Percentiles rank a stretch among this genome's conserved stretches.
Evolutionary conservation across 1,284 basidiomycete genomes (phyloP).

Genomic region (Melampsora larici-populina): DNA sequence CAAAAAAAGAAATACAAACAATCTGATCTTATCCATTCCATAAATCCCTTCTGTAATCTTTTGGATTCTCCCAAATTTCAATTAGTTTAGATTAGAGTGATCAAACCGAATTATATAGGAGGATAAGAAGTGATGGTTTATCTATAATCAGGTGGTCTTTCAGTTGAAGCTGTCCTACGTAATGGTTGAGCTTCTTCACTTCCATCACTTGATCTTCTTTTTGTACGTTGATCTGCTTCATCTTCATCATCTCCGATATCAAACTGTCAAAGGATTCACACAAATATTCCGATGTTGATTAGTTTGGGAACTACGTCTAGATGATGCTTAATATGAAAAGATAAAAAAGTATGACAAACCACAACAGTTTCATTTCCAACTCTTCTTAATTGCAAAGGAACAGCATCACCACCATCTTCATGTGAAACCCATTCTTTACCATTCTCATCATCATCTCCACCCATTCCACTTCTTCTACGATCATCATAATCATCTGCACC

Average conservation of each 20-base stretch:
- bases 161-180: slow-evolving; percentile 24
- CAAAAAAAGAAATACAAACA: no score
- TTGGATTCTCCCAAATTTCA: no score
- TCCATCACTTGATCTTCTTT: slow-evolving; percentile 3
- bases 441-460: slow-evolving; percentile 58
- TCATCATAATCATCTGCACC: slow-evolving; percentile 47
- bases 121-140: background rate
- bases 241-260: slow-evolving; percentile 78
- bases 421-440: slow-evolving; percentile 39
- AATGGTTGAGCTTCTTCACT: slow-evolving; percentile 13
- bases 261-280: slow-evolving; percentile 57
- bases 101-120: no score
- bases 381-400: slow-evolving; percentile 43
- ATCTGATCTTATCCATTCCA: no score
- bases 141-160: slow-evolving; percentile 32
- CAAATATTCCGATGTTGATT: background rate
- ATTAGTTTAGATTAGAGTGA: no score
- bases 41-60: no score
- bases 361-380: slow-evolving; percentile 70
- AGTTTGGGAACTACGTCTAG: background rate
- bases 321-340: background rate
- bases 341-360: background rate
- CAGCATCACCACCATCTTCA: slow-evolving; percentile 44
- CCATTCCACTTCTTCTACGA: slow-evolving; percentile 49
- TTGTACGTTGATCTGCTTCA: slow-evolving; percentile 56